Evolutionary conservation across 2,329 filamentous ascomycete genomes (phyloP), one percentile per base, ranked within the genome.

Genomic region (Colletotrichum siamense): DNA sequence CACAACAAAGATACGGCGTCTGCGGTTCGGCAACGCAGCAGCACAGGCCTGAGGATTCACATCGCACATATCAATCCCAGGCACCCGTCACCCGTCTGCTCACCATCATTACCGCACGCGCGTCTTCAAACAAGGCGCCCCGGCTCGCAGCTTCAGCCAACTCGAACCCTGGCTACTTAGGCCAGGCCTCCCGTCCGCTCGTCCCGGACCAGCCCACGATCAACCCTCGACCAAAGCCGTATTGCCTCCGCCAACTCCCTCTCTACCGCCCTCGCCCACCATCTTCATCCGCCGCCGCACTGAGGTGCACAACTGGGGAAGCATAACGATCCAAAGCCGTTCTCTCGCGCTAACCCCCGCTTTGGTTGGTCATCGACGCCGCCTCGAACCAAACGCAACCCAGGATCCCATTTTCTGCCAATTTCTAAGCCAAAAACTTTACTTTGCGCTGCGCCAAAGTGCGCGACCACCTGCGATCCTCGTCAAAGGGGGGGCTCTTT

Each of bases 121-220:
- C 64, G 64, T 69, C 34, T 55, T 64, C 64, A 22, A 76, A 65
- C 70, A 73, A 69, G 70, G 70, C 73, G 73, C 64, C 70, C 70
- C 36, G 39, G 63, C 70, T 64, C 63, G 22, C 64, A 68, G 44
- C 36, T 24, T 73, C 39, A 15, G 8, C n/a, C 69, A 65, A 55
- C 22, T 34, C 36, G 26, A 70, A 73, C 73, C 64, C 55, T 72
- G 30, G 49, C 30, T 32, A 57, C 49, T 59, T 36, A 52, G 49
- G 39, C 59, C 69, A 71, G 68, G 68, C 68, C 69, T 76, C 70
- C 70, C 73, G 73, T 69, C 73, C 73, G 73, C 73, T 15, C 73
- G 52, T 76, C 73, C 73, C 73, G 73, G 69, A 59, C 59, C 70
- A 69, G 22, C 32, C 70, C 59, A 68, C 70, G 64, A 73, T 73